Evolutionary conservation across 192 early-diverging fungal species (phyloP).

Genomic region (Umbelopsis sp.): DNA sequence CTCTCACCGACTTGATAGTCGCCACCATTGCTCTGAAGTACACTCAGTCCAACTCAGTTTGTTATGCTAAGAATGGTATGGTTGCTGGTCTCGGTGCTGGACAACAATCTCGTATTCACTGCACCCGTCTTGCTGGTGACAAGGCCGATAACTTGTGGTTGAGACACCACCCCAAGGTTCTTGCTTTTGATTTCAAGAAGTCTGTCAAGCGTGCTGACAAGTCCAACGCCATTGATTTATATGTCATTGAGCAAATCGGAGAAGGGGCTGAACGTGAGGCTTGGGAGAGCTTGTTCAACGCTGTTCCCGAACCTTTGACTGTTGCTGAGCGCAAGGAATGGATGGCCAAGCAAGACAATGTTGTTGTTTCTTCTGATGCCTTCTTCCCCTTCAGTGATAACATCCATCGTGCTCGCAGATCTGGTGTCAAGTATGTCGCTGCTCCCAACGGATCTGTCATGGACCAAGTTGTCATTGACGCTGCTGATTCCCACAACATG

Average conservation of each 20-base stretch:
- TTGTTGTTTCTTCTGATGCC: slow-evolving; percentile 93
- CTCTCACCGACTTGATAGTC: slow-evolving; percentile 86
- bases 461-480: slow-evolving; percentile 82
- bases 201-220: slow-evolving; percentile 91
- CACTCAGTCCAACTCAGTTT: slow-evolving; percentile 99
- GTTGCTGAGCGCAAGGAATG: slow-evolving; percentile 78
- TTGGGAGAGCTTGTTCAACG: slow-evolving; percentile 83
- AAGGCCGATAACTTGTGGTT: slow-evolving; percentile 99
- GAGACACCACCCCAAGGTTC: slow-evolving; percentile 94
- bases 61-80: slow-evolving; percentile 98
- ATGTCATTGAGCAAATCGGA: slow-evolving; percentile 87
- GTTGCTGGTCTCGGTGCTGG: slow-evolving; percentile 97
- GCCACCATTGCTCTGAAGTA: slow-evolving; percentile 99
- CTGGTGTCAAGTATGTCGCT: slow-evolving; percentile 87
- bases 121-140: slow-evolving; percentile 97
- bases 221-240: slow-evolving; percentile 97
- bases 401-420: slow-evolving; percentile 79
- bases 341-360: slow-evolving; percentile 66
- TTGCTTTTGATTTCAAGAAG: slow-evolving; percentile 86
- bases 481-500: slow-evolving; percentile 83
- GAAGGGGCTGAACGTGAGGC: slow-evolving; percentile 64
- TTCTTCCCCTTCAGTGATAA: slow-evolving; percentile 99
- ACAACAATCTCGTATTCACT: slow-evolving; percentile 98
- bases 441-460: slow-evolving; percentile 91
- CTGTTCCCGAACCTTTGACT: slow-evolving; percentile 79